A percentile compares a stretch with the other conserved stretches of the same genome.
Conservation (phyloP, 2,329 filamentous ascomycete species). For the Pseudofabraea citricarpa region DNA sequence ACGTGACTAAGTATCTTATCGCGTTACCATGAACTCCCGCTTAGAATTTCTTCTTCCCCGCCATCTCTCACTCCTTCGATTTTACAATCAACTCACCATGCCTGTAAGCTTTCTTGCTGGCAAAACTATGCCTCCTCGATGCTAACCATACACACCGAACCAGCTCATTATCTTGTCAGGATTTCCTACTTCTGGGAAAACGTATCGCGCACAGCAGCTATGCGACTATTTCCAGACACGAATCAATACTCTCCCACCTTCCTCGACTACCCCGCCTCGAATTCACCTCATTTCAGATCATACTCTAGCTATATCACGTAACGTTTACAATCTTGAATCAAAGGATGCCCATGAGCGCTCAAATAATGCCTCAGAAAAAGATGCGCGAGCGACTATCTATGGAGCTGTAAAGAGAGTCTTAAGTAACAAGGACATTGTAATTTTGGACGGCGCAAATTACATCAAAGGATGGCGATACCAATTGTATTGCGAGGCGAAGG, state of each 20-base stretch:
- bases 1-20: too few species aligned
- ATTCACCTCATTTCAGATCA: slow-evolving; percentile 73
- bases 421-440: slow-evolving; percentile 67
- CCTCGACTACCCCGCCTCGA: slow-evolving; percentile 32
- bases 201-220: slow-evolving; percentile 61
- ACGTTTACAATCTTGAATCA: slow-evolving; percentile 63
- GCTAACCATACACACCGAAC: too few species aligned
- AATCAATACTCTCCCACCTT: slow-evolving; percentile 27
- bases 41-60: too few species aligned
- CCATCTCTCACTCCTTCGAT: too few species aligned
- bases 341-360: slow-evolving; percentile 59
- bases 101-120: too few species aligned
- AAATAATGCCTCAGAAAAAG: slow-evolving; percentile 73
- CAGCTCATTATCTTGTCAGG: slow-evolving; percentile 67
- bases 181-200: slow-evolving; percentile 65
- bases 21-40: too few species aligned
- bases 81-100: too few species aligned
- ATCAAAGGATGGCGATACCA: slow-evolving; percentile 90
- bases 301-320: slow-evolving; percentile 61
- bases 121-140: too few species aligned
- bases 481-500: slow-evolving; percentile 80
- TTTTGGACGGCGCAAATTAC: slow-evolving; percentile 78
- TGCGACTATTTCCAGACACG: slow-evolving; percentile 59
- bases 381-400: slow-evolving; percentile 71
- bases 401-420: slow-evolving; percentile 75